Base-by-base conservation (phyloP, 805 yeast genomes). In the Clavispora phyllophila region DNA sequence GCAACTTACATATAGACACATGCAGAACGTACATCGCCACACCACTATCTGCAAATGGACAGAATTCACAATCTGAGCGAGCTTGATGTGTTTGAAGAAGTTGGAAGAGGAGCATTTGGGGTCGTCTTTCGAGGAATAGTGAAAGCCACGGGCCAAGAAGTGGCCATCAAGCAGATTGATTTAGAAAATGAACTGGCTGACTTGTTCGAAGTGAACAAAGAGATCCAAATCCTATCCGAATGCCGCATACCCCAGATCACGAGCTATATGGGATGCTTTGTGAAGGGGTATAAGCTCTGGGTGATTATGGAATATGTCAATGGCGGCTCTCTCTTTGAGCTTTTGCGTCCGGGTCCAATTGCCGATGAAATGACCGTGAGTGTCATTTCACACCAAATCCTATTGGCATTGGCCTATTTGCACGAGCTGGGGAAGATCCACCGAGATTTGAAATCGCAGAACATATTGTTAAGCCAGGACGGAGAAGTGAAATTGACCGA, bases 91-190 rank as follows among this genome's bases (percentile, higher is more conserved):
- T 68, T 65, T 48, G 75, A 70, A 44, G 73, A 84, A 58, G 76
- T 86, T 4, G 93, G 93, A 4, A 65, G 83, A 42, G 93, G 93
- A 1, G 86, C 87, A 8, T 85, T 84, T 59, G 93, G 93, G 0
- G 82, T 79, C 3, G 93, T 85, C 2, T 85, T 79, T 60, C 64
- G 78, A 31, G 93, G 86, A 1, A 50, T 73, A 9, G 76, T 82
- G 50, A 66, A 66, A 51, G 69, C 37, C 42, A 66, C 56, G 34
- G 60, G 55, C 39, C 55, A 60, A 35, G 75, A 72, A 39, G 82
- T 78, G 35, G 84, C 84, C 7, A 68, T 79, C 37, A 79, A 79
- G 50, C 83, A 81, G 58, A 81, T 85, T 36, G 93, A 85, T 51
- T 65, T 85, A 48, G 95, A 86, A 54, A 71, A 76, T 41, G 88